These are phyloP conservation scores for Arthrobotrys musiformis DNA, from an alignment of 2,329 filamentous ascomycete species.

Conservation along the genomic window DNA sequence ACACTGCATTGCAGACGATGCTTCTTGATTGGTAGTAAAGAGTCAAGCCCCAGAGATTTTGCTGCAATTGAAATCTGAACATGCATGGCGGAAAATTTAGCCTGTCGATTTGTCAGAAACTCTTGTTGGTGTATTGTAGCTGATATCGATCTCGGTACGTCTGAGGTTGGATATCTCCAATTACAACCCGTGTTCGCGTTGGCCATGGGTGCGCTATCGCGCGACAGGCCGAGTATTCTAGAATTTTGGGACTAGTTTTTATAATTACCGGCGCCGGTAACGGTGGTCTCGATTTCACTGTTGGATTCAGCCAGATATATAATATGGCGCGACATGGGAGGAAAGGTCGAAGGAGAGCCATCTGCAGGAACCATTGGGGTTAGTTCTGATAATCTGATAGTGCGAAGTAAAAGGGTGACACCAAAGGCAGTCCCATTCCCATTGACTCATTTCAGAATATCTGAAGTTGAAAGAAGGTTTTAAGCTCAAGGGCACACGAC, in stretches of 20 bases:
- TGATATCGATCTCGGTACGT: no score
- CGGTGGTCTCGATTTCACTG: slow-evolving; percentile 5
- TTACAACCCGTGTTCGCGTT: not conserved
- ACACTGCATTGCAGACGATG: no score
- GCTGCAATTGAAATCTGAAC: no score
- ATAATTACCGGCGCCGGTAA: slow-evolving; percentile 8
- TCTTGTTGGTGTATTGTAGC: no score
- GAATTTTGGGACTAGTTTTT: slow-evolving; percentile 10
- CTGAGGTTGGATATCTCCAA: no score
- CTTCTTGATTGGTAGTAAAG: no score
- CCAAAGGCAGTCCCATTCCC: not conserved
- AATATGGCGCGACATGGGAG: not conserved
- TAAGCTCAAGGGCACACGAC: slow-evolving; percentile 8
- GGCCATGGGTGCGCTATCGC: not conserved
- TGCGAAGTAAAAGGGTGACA: not conserved
- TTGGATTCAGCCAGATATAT: slow-evolving; percentile 16
- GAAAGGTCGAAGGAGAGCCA: not conserved
- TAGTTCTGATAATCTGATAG: slow-evolving; percentile 10
- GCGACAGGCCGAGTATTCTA: not conserved
- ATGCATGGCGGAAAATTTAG: no score
- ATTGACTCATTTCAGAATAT: not conserved
- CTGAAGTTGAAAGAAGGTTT: not conserved
- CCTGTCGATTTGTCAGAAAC: no score
- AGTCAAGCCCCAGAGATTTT: no score
- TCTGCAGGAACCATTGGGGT: slow-evolving; percentile 15